Evolutionary conservation across 768 basidiomycete species (phyloP).

Genomic region (Psilocybe azurescens): DNA sequence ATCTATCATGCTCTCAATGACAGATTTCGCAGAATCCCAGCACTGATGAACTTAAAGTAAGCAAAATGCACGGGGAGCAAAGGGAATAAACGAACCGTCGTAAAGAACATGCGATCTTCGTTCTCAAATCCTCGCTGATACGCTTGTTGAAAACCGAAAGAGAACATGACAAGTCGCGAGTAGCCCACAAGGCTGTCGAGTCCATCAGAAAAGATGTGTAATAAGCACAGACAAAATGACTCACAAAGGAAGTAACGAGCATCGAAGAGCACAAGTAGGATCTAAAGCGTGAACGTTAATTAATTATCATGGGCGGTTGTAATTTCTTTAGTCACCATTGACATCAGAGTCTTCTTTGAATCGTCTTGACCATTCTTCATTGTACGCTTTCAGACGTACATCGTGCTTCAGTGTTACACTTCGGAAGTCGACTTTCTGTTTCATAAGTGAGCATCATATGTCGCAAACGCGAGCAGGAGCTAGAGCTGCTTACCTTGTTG

Average conservation of each 20-base stretch:
- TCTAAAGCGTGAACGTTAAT: slow-evolving; percentile 43
- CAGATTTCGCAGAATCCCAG: slow-evolving; percentile 69
- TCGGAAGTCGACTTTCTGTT: slow-evolving; percentile 70
- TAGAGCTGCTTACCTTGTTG: slow-evolving; percentile 56
- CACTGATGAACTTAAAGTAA: slow-evolving; percentile 47
- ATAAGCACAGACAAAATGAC: slow-evolving; percentile 28
- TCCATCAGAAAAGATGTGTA: background rate
- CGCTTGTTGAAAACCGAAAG: slow-evolving; percentile 86
- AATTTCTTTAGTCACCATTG: slow-evolving; percentile 43
- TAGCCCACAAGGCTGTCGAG: slow-evolving; percentile 68
- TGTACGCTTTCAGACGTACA: slow-evolving; percentile 56
- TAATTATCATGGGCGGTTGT: background rate
- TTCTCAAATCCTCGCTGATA: slow-evolving; percentile 71
- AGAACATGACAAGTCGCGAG: slow-evolving; percentile 84
- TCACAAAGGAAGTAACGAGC: slow-evolving; percentile 75
- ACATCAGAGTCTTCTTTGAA: slow-evolving; percentile 67
- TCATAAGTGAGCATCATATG: slow-evolving; percentile 8
- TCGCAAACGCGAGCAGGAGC: background rate
- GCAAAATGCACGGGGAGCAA: background rate
- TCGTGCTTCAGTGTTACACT: slow-evolving; percentile 67
- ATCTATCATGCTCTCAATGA: slow-evolving; percentile 70
- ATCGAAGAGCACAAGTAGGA: slow-evolving; percentile 62
- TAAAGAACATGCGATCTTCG: slow-evolving; percentile 69
- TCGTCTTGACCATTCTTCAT: slow-evolving; percentile 68
- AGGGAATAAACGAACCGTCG: slow-evolving; percentile 48